A percentile compares a stretch with the other conserved stretches of the same genome.
Evolutionary conservation across 2,329 filamentous ascomycete genomes (phyloP).

Genomic region (Chrysoporthe puriensis): DNA sequence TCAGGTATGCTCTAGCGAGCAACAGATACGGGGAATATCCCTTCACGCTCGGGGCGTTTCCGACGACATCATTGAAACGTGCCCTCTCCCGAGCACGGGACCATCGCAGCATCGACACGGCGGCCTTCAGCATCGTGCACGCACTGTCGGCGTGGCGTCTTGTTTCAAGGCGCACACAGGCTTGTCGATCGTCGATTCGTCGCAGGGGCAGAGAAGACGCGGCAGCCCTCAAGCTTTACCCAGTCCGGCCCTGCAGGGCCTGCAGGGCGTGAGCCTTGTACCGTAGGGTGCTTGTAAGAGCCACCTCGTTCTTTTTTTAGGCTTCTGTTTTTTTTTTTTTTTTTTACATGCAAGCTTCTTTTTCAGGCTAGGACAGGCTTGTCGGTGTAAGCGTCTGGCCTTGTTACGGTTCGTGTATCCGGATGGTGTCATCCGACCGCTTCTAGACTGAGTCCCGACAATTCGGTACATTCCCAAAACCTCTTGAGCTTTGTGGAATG

Average conservation of each 20-base stretch:
- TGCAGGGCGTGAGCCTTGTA: no score
- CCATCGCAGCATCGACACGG: not conserved
- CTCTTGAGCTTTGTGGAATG: not conserved
- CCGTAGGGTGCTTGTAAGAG: not conserved
- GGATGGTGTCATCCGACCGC: not conserved
- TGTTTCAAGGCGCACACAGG: not conserved
- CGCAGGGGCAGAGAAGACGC: not conserved
- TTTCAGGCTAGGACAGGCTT: not conserved
- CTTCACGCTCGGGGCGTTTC: not conserved
- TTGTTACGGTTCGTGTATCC: not conserved
- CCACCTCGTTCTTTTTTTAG: not conserved
- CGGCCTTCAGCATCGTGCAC: not conserved
- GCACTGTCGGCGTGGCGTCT: not conserved
- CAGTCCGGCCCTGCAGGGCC: no score
- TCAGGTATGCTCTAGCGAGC: slow-evolving; percentile 2
- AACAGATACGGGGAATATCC: slow-evolving; percentile 13
- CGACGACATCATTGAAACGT: not conserved
- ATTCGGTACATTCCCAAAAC: not conserved
- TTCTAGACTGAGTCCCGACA: not conserved
- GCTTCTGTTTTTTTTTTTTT: not conserved
- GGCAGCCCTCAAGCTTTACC: no score
- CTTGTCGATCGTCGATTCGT: not conserved
- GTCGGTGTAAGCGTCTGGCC: not conserved
- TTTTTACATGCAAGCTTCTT: not conserved
- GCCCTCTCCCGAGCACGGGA: not conserved